Base-by-base conservation (phyloP, 1,139 yeast genomes). In the Blastobotrys malaysiensis region DNA sequence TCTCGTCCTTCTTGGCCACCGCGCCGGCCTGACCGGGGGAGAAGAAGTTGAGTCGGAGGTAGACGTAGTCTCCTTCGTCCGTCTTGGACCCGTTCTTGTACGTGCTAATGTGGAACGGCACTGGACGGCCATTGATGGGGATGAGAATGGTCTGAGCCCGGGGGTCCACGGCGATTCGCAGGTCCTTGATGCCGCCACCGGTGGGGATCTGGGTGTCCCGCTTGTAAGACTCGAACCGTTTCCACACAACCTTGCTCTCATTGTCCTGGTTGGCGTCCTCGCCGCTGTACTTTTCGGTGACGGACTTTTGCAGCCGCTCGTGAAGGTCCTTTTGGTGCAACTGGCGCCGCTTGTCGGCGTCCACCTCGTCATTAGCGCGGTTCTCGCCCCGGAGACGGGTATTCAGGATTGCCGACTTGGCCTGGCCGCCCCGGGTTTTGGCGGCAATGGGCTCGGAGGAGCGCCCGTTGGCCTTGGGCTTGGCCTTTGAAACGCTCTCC, bases 51-150 rank as follows among this genome's bases (percentile, higher is more conserved):
- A 93, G 78, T 71, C 99, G 82, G 65, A 93, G 72, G 66, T 88
- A 91, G 1, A 96, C 91, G 69, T 81, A 90, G 62, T 91, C 98
- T 48, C 98, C 98, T 74, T 95, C 99, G 66, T 93, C 99, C 62
- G 86, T 89, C 67, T 90, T 93, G 21, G 96, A 87, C 50, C 97
- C 98, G 69, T 89, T 91, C 69, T 91, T 93, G 73, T 88, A 91
- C 7, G 97, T 78, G 67, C 90, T 89, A 65, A 93, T 90, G 69
- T 93, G 99, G 77, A 93, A 91, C 26, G 99, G 99, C 50, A 95
- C 99, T 1, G 99, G 97, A 66, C 99, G 81, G 58, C 99, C 99
- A 65, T 86, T 83, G 58, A 93, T 87, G 51, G 99, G 99, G 57
- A 93, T 75, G 57, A 93, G 81, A 54, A 93, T 87, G 0, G 98